Evolutionary conservation across 805 yeast species (phyloP), one percentile per base, ranked within the genome.

Genomic region (Debaryomyces prosopidis): DNA sequence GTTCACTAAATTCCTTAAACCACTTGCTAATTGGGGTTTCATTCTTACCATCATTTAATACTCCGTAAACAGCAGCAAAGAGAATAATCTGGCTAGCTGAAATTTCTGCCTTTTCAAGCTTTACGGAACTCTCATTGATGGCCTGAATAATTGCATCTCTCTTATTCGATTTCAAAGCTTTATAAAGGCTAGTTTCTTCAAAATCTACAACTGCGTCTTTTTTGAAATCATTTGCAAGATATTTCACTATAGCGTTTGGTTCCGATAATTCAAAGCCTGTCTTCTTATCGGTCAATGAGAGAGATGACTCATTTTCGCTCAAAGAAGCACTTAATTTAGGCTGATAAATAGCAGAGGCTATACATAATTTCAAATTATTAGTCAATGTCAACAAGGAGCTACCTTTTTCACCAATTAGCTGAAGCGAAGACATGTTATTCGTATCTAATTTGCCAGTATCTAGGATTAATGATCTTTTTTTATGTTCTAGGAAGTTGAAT

Each of bases 191-290:
- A 18, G 69, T 59, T 58, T 81, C 85, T 50, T 77, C 81, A 17
- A 66, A 60, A 9, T 60, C 62, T 37, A 75, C 64, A 12, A 69
- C 59, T 10, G 57, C 50, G 20, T 65, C 57, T 8, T 42, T 54
- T 5, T 63, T 45, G 49, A 81, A 83, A 50, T 81, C 82, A 17
- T 69, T 62, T 32, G 80, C 69, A 49, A 83, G 66, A 56, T 81
- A 86, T 61, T 82, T 81, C 49, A 85, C 83, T 42, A 85, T 81
- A 16, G 94, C 82, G 58, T 85, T 84, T 16, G 88, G 73, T 62
- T 85, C 89, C 46, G 73, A 65, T 49, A 86, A 71, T 53, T 76
- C 78, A 43, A 81, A 76, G 2, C 65, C 63, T 18, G 60, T 36
- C 5, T 65, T 63, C 32, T 71, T 61, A 48, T 72, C 71, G 5